Conservation (phyloP, 106 monocot genomes). For the Xerophyta viscosa region DNA sequence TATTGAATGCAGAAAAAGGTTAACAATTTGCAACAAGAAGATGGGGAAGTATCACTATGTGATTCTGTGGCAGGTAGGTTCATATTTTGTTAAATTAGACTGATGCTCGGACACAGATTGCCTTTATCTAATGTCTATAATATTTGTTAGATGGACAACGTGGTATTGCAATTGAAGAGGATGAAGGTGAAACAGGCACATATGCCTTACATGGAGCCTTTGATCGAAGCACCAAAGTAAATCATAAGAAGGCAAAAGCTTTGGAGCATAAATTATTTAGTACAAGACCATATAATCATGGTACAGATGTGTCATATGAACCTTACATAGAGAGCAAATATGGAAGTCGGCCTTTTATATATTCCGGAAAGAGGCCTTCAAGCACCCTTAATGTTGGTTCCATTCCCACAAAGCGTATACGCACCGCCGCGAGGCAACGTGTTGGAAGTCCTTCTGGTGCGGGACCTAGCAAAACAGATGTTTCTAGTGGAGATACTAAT, state of each 20-base stretch:
- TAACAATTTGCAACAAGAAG: conserved; percentile 41
- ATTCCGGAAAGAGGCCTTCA: conserved; percentile 51
- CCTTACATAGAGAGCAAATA: conserved; percentile 35
- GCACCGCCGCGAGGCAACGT: conserved; percentile 70
- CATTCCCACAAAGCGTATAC: conserved; percentile 75
- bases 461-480: conserved; percentile 80
- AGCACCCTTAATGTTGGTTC: conserved; percentile 36
- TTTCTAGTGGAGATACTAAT: conserved; percentile 89
- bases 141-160: conserved; percentile 30
- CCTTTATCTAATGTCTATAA: no score
- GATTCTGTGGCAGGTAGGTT: conserved; percentile 72
- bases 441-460: conserved; percentile 42
- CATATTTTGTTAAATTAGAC: no score
- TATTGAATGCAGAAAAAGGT: conserved; percentile 40
- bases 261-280: conserved; percentile 37
- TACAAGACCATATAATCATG: conserved; percentile 23
- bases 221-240: conserved; percentile 43
- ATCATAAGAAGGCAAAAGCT: conserved; percentile 47
- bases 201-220: conserved; percentile 27
- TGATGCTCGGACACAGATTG: no score
- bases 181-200: conserved; percentile 64
- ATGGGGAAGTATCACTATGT: conserved; percentile 41
- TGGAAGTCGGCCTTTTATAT: conserved; percentile 22
- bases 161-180: conserved; percentile 61
- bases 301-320: conserved; percentile 40